Evolutionary conservation across 2,329 filamentous ascomycete species (phyloP), one percentile per base, ranked within the genome.

Genomic region (Fonsecaea nubica): DNA sequence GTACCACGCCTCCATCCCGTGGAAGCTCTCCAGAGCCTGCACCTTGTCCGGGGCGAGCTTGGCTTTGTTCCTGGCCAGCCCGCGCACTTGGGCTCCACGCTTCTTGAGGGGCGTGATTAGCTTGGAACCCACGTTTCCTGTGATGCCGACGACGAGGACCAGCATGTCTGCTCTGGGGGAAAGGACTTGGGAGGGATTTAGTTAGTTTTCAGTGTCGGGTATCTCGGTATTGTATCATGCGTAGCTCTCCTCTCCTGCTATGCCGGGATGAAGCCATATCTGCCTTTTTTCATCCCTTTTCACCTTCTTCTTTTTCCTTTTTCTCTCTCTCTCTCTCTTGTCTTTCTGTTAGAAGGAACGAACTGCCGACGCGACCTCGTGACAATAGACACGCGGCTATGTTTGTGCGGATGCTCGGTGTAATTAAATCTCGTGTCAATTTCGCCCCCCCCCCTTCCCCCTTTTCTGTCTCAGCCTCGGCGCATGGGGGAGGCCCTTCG

Each of bases 1-100:
- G 32, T 59, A 45, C 57, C 57, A 59, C 8, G 57, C 30, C 13
- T 59, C 57, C 57, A 59, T 59, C 2, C 52, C 57, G 57, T 59
- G 57, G 57, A 59, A 59, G 42, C 57, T 52, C 32, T 59, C 57
- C 40, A 59, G 8, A 5, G 13, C 40, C 12, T 48, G 40, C 30
- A 36, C 9, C 33, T 59, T 59, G 15, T 36, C 40, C 6, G 57
- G 10, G 5, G 38, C 42, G 40, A 59, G 32, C 33, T 59, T 59
- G 25, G 57, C 25, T 33, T 52, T 50, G 57, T 59, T 25, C 57
- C 57, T 48, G 10, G 57, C 57, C 4, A 59, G 42, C 12, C 57
- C 57, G 40, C 57, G 57, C 25, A 59, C 57, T 25, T 52, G 57
- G 1, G 57, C 57, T 36, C 57, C 57, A 1, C 33, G 57, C n/a